phyloP scores from a whole-genome alignment of 495 filamentous ascomycete genomes.

The Penicillium manginii region DNA sequence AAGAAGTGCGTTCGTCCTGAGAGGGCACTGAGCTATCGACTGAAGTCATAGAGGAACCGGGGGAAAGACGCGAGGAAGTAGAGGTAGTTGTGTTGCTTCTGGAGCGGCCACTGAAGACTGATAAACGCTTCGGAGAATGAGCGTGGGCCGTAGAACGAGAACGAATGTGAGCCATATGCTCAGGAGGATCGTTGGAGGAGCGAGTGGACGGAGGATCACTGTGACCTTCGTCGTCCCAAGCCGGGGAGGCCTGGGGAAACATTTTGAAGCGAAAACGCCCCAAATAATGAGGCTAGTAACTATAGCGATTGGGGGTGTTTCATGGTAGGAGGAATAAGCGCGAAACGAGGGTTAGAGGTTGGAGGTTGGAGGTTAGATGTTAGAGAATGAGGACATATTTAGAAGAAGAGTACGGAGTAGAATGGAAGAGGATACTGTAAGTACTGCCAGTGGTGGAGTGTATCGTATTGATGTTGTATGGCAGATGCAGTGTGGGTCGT shows the following conservation, averaged over 20 bases:
- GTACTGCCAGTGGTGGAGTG: background rate
- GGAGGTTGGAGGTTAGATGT: constrained; percentile 1
- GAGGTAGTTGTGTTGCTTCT: constrained; percentile 51
- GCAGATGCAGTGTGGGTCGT: background rate
- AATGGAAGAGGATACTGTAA: too few species aligned
- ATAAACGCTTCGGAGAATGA: constrained; percentile 47
- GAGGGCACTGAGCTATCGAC: constrained; percentile 30
- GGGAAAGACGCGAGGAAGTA: constrained; percentile 42
- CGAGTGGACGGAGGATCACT: constrained; percentile 42
- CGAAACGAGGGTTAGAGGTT: background rate
- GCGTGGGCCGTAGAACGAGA: constrained; percentile 47
- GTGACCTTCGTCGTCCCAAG: constrained; percentile 32
- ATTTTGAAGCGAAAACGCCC: constrained; percentile 9
- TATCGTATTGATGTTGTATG: background rate
- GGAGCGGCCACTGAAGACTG: constrained; percentile 48
- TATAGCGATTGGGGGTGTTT: constrained; percentile 21
- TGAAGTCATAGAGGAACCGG: constrained; percentile 46
- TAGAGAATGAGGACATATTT: constrained; percentile 7
- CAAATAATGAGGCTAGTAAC: constrained; percentile 7
- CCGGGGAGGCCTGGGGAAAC: constrained; percentile 14
- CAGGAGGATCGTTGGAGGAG: constrained; percentile 43
- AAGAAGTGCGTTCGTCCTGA: constrained; percentile 40
- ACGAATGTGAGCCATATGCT: constrained; percentile 43
- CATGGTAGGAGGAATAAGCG: constrained; percentile 16
- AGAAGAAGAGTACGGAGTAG: background rate